Evolutionary conservation across 1,284 basidiomycete genomes (phyloP), one percentile per base, ranked within the genome.

Genomic region (Neotropicomus parvogracilis): DNA sequence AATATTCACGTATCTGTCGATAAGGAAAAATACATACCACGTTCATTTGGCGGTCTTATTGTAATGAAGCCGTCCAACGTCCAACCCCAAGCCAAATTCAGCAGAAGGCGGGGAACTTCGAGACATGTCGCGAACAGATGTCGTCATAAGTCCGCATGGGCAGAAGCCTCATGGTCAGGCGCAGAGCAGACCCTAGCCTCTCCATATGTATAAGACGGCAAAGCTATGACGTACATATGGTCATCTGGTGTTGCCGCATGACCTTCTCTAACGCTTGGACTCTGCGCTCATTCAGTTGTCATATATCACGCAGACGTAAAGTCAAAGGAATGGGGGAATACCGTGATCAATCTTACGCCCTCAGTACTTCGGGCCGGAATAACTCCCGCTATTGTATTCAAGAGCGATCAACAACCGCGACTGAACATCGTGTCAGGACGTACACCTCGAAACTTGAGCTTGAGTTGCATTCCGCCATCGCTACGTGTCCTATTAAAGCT

Each of bases 401-500:
- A 32, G 16, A 38, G 16, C 26, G 31, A 42, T 37, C 48, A 31
- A 40, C 39, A 33, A 47, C 27, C 11, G 53, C 21, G 24, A 42
- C 43, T 40, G 24, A 24, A 44, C 19, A n/a, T 13, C 26, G n/a
- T n/a, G n/a, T n/a, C n/a, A n/a, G n/a, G n/a, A 20, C 24, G 4
- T 4, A 8, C 24, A 24, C 16, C 19, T 46, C 38, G 40, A 40
- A 1, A 42, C 40, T 40, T 16, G n/a, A 40, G 29, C 3, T 16
- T 27, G 27, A 13, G 20, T 43, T 39, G n/a, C 21, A 33, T 34
- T 45, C 29, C 20, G 12, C 13, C 21, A 46, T 3, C 21, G 29
- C 27, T 38, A n/a, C 14, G 10, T 31, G n/a, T n/a, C 28, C 29
- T 27, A 37, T 41, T 48, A 58, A 34, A 63, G 33, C 12, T 42